phyloP scores from a whole-genome alignment of 2,329 filamentous ascomycete genomes.

The Rutstroemia sydowiana region DNA sequence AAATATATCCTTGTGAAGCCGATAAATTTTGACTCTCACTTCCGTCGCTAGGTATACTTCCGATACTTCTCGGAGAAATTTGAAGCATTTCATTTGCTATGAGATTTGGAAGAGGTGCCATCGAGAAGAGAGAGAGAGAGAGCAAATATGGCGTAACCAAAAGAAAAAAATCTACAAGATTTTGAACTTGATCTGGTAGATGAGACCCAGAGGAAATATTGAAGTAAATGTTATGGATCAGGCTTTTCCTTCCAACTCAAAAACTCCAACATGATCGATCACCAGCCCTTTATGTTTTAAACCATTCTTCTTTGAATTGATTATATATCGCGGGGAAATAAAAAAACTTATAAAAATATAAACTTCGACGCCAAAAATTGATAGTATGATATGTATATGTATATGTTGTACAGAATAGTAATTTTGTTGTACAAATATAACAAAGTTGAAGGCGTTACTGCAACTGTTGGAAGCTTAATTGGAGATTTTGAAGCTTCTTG shows the following conservation, averaged over 20 bases:
- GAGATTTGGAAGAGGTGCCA: slow-evolving; percentile 21
- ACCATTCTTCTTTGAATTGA: slow-evolving; percentile 2
- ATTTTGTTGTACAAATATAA: background rate
- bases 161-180: background rate
- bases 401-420: background rate
- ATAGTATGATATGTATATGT: background rate
- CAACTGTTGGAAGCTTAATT: too few relatives aligned
- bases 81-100: slow-evolving; percentile 11
- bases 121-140: slow-evolving; percentile 2
- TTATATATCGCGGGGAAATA: background rate
- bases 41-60: slow-evolving; percentile 11
- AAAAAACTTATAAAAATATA: background rate
- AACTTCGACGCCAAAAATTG: background rate
- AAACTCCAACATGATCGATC: slow-evolving; percentile 11
- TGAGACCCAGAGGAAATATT: background rate
- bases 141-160: background rate
- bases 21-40: slow-evolving; percentile 7
- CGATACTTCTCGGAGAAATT: slow-evolving; percentile 6
- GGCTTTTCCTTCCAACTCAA: slow-evolving; percentile 12
- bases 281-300: background rate
- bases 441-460: too few relatives aligned
- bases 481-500: too few relatives aligned
- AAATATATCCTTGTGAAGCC: slow-evolving; percentile 15
- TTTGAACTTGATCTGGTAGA: background rate
- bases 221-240: slow-evolving; percentile 6